These are phyloP conservation scores for Chamaecyparis obtusa DNA, from an alignment of 75 land plant species.

Conservation along the genomic window DNA sequence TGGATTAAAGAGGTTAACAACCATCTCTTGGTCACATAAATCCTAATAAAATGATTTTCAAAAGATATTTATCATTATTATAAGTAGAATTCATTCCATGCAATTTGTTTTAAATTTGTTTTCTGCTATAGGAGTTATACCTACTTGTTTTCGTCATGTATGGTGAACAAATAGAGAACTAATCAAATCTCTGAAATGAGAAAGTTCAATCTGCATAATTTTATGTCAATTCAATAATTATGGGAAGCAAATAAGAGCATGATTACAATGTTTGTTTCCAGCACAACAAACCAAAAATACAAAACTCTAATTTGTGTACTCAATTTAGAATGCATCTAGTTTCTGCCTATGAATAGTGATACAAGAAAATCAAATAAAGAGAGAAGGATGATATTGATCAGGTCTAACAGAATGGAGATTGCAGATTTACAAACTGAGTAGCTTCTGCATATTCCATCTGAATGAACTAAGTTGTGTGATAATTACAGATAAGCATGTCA, in stretches of 20 bases:
- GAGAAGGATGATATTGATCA: too few species aligned
- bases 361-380: too few species aligned
- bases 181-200: neutral
- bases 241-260: neutral
- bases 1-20: neutral
- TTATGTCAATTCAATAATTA: neutral
- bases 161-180: neutral
- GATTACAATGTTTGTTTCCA: neutral
- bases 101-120: neutral
- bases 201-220: neutral
- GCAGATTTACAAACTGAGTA: too few species aligned
- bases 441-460: too few species aligned
- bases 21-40: neutral
- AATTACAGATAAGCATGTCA: too few species aligned
- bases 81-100: neutral
- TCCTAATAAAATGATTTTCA: neutral
- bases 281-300: neutral
- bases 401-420: too few species aligned
- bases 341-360: too few species aligned
- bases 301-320: too few species aligned
- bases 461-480: too few species aligned
- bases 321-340: too few species aligned
- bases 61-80: neutral
- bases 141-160: neutral
- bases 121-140: neutral